phyloP scores from a whole-genome alignment of 257 asterid genomes.

The Nicotiana obtusifolia region DNA sequence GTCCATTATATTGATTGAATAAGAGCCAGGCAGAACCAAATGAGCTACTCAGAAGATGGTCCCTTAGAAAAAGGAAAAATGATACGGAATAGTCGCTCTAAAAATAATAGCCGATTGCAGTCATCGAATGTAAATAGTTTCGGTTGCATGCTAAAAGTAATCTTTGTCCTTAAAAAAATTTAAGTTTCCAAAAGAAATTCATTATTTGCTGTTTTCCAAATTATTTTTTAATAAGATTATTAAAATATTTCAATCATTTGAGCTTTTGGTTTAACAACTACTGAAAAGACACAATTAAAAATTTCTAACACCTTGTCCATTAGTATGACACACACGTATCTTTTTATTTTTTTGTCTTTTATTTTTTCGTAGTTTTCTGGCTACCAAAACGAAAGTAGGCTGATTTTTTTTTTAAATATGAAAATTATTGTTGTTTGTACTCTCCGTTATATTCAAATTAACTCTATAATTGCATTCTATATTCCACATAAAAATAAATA shows the following conservation, averaged over 20 bases:
- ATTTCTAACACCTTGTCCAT: not conserved
- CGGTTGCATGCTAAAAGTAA: too few species aligned
- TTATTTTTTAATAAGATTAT: not conserved
- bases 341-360: not conserved
- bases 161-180: too few species aligned
- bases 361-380: not conserved
- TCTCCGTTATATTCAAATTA: not conserved
- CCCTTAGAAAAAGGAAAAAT: too few species aligned
- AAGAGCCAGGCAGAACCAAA: too few species aligned
- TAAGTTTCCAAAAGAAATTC: too few species aligned
- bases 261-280: not conserved
- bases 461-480: not conserved
- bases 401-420: not conserved
- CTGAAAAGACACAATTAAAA: not conserved
- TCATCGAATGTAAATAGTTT: too few species aligned
- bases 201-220: not conserved
- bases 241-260: not conserved
- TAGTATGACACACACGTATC: not conserved
- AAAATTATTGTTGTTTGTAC: not conserved
- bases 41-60: too few species aligned
- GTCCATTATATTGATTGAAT: too few species aligned
- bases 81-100: too few species aligned
- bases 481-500: not conserved
- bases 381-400: not conserved
- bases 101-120: too few species aligned